Conservation (phyloP, 257 asterid species). For the Solanum chiquidenum region DNA sequence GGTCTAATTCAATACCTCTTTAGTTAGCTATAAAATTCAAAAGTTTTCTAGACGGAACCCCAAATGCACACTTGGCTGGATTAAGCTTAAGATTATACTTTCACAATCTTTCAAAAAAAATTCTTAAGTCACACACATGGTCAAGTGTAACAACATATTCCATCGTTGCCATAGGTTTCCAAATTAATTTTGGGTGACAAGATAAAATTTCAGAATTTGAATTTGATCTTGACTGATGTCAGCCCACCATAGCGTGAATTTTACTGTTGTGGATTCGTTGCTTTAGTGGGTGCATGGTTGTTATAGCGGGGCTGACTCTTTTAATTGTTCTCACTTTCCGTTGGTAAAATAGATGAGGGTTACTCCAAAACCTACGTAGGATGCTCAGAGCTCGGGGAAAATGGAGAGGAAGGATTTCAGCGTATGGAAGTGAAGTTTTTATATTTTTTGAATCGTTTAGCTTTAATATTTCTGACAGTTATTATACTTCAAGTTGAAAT, state of each 20-base stretch:
- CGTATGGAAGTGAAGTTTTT: background rate
- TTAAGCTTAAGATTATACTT: background rate
- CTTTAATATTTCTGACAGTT: background rate
- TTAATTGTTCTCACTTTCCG: background rate
- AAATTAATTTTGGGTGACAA: background rate
- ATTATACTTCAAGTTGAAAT: background rate
- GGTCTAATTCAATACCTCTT: background rate
- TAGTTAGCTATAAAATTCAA: background rate
- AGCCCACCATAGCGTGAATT: background rate
- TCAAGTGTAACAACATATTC: background rate
- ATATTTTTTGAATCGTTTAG: background rate
- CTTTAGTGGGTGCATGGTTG: background rate
- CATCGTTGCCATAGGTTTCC: background rate
- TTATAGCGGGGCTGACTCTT: background rate
- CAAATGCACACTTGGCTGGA: background rate
- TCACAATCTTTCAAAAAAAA: background rate
- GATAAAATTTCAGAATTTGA: background rate
- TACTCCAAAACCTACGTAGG: background rate
- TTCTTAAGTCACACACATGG: background rate
- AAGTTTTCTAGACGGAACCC: background rate
- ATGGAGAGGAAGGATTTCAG: background rate
- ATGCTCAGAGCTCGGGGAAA: background rate
- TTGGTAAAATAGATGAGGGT: background rate
- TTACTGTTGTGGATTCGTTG: background rate
- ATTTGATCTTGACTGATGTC: background rate